Conservation (phyloP, 768 basidiomycete genomes). For the Agaricus subrufescens region DNA sequence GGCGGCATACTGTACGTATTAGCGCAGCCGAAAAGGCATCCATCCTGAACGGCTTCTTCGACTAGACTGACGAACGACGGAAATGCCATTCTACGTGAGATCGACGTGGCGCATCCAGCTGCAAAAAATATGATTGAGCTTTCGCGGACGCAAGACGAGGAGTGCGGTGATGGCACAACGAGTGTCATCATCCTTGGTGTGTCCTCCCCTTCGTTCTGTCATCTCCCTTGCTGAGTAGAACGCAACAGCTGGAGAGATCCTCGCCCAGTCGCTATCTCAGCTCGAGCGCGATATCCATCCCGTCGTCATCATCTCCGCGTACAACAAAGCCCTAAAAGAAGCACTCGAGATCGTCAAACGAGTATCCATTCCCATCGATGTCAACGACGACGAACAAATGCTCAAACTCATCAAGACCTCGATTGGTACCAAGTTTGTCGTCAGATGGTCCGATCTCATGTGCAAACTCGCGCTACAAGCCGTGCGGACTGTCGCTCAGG, state of each 20-base stretch:
- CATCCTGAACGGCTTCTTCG: background rate
- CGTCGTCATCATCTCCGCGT: constrained; percentile 97
- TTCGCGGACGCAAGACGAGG: constrained; percentile 96
- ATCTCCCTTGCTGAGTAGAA: background rate
- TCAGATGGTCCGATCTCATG: constrained; percentile 97
- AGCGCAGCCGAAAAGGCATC: background rate
- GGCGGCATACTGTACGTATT: constrained; percentile 86
- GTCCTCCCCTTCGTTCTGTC: constrained; percentile 12
- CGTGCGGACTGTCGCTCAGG: constrained; percentile 77
- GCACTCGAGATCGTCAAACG: constrained; percentile 84
- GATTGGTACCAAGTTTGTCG: constrained; percentile 97
- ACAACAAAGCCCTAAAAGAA: constrained; percentile 93
- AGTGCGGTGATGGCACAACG: constrained; percentile 98
- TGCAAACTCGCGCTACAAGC: constrained; percentile 91
- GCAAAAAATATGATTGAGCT: constrained; percentile 99
- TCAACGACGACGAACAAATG: constrained; percentile 84
- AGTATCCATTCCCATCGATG: constrained; percentile 89
- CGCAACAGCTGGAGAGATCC: constrained; percentile 80
- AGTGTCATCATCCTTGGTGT: constrained; percentile 95
- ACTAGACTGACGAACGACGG: constrained; percentile 88
- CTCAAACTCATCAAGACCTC: constrained; percentile 95
- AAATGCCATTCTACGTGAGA: constrained; percentile 97
- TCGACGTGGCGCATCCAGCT: constrained; percentile 97
- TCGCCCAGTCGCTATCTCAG: constrained; percentile 89
- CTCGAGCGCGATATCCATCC: constrained; percentile 98